phyloP scores from a whole-genome alignment of 768 basidiomycete species.

The Tricholoma hemisulphureum region DNA sequence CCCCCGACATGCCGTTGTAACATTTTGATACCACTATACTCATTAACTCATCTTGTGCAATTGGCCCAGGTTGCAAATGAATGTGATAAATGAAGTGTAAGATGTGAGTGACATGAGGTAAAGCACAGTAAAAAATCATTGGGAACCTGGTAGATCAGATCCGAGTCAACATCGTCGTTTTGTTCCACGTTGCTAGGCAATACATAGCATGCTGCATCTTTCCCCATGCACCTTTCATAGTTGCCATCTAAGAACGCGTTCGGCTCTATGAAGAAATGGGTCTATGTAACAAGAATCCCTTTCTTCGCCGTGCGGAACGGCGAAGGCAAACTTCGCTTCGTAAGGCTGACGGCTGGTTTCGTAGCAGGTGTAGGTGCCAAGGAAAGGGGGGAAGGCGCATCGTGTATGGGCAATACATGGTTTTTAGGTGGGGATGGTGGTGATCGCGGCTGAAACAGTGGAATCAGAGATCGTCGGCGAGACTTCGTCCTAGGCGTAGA shows the following conservation, averaged over 20 bases:
- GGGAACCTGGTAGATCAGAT: too few relatives aligned
- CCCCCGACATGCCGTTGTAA: background rate
- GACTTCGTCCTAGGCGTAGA: background rate
- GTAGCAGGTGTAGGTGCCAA: background rate
- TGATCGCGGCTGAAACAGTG: background rate
- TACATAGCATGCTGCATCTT: too few relatives aligned
- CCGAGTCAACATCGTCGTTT: background rate
- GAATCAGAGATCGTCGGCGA: background rate
- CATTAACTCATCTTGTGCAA: background rate
- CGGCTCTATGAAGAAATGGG: background rate
- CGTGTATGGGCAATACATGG: too few relatives aligned
- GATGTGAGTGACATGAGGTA: background rate
- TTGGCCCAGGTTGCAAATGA: background rate
- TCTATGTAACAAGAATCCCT: background rate
- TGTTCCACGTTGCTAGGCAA: background rate
- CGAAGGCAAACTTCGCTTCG: background rate
- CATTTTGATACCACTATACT: background rate
- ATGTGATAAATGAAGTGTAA: background rate
- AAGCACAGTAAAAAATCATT: background rate
- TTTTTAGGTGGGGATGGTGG: background rate
- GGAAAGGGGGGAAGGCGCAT: background rate
- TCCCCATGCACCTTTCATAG: background rate
- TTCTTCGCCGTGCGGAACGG: background rate
- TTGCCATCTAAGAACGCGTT: background rate
- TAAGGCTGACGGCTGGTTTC: background rate